Percentiles rank a stretch among this genome's conserved stretches.
phyloP scores from a whole-genome alignment of 2,329 filamentous ascomycete genomes.

The Corniculantispora saksenae region DNA sequence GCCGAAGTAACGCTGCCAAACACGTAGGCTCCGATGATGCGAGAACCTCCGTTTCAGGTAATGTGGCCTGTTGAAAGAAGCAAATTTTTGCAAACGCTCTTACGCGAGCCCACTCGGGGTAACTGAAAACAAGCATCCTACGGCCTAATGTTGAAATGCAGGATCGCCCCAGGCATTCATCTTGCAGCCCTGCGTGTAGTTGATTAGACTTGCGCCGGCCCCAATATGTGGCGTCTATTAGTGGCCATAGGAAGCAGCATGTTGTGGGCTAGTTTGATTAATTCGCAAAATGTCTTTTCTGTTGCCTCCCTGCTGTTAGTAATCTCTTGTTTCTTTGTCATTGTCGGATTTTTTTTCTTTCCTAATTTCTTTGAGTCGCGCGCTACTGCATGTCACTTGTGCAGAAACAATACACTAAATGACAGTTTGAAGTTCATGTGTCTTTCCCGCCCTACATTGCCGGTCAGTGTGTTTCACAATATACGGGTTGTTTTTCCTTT shows the following conservation, averaged over 20 bases:
- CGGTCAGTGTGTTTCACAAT: constrained; percentile 1
- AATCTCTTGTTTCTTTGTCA: too few relatives aligned
- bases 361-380: not conserved
- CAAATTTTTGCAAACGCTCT: not conserved
- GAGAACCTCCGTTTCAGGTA: not conserved
- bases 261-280: not conserved
- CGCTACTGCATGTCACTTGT: not conserved
- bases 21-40: not conserved
- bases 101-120: not conserved
- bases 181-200: not conserved
- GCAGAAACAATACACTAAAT: not conserved
- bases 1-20: not conserved
- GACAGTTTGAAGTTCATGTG: not conserved
- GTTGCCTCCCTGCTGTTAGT: constrained; percentile 4
- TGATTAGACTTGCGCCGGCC: constrained; percentile 8
- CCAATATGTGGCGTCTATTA: constrained; percentile 12
- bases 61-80: not conserved
- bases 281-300: not conserved
- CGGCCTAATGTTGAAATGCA: not conserved
- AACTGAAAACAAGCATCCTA: not conserved
- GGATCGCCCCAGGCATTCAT: not conserved
- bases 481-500: not conserved
- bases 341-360: not conserved
- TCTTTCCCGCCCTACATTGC: not conserved
- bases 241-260: not conserved